Evolutionary conservation across 306 rosid species (phyloP).

Genomic region (Ormosia emarginata): DNA sequence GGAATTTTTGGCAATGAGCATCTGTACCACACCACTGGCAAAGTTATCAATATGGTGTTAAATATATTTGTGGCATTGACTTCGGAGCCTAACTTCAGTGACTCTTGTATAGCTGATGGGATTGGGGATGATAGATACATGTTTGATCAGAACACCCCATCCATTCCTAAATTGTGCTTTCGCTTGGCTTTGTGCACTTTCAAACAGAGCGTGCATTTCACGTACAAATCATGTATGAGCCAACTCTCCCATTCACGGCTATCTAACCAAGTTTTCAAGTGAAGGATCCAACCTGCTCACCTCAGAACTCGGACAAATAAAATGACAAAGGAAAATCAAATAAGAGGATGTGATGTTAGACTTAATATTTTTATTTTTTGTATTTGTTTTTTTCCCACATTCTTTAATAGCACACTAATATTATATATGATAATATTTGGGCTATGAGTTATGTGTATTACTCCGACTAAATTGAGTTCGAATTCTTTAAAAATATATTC

Average conservation of each 20-base stretch:
- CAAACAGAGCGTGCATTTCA: slow-evolving; percentile 35
- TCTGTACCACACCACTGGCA: slow-evolving; percentile 34
- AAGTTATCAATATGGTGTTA: slow-evolving; percentile 18
- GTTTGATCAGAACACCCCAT: slow-evolving; percentile 24
- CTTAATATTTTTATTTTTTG: not conserved
- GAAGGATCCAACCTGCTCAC: not conserved
- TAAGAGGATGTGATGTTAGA: not conserved
- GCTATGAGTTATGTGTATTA: no score
- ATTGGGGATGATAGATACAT: slow-evolving; percentile 31
- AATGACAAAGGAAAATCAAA: not conserved
- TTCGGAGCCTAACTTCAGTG: slow-evolving; percentile 42
- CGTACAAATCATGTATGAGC: slow-evolving; percentile 16
- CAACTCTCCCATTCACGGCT: not conserved
- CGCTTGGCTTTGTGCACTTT: not conserved
- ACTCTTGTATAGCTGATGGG: slow-evolving; percentile 41
- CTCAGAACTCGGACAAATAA: not conserved
- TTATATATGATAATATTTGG: no score
- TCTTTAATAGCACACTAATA: not conserved
- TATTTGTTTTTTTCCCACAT: not conserved
- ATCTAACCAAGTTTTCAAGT: not conserved
- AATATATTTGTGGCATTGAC: slow-evolving; percentile 46
- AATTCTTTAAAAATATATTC: no score
- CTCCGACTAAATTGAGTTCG: no score
- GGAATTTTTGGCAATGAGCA: slow-evolving; percentile 31
- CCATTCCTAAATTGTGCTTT: slow-evolving; percentile 17